These are phyloP conservation scores for Pontederia paniculata DNA, from an alignment of 176 grass and related monocot species.

Conservation along the genomic window DNA sequence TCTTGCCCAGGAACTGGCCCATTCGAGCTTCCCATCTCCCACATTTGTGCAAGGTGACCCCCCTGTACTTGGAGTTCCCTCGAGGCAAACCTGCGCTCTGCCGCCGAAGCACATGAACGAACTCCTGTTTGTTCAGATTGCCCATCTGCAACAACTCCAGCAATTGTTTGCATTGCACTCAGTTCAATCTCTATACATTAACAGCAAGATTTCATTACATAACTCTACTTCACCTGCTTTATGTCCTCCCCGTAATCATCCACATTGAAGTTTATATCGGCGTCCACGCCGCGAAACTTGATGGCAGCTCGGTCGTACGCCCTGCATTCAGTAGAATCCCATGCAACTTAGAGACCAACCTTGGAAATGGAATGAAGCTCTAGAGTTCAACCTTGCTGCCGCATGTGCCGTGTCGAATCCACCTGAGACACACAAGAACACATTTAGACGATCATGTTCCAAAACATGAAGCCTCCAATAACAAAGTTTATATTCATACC, in stretches of 20 bases:
- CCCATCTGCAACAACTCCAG: conserved; percentile 33
- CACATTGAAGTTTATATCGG: conserved; percentile 86
- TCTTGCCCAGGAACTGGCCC: conserved; percentile 60
- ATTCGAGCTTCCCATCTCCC: conserved; percentile 71
- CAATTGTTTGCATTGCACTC: too few species aligned
- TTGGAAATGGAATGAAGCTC: not conserved
- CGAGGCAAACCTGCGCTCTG: conserved; percentile 46
- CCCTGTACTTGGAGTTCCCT: conserved; percentile 51
- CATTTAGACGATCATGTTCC: too few species aligned
- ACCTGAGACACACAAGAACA: conserved; percentile 32
- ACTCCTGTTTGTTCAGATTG: conserved; percentile 53
- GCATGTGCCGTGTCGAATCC: conserved; percentile 97
- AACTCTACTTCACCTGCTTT: conserved; percentile 41
- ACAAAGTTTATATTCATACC: conserved; percentile 30
- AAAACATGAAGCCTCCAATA: too few species aligned
- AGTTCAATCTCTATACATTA: too few species aligned
- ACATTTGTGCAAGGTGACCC: conserved; percentile 67
- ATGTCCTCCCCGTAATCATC: conserved; percentile 80
- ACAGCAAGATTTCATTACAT: too few species aligned
- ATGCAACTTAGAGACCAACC: too few species aligned
- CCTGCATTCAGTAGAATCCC: conserved; percentile 14
- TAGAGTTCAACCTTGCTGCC: conserved; percentile 51
- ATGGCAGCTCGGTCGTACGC: conserved; percentile 96
- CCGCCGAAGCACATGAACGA: conserved; percentile 54
- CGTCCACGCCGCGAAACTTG: conserved; percentile 86